phyloP scores from a whole-genome alignment of 768 basidiomycete species.

The Kondoa malvinella region DNA sequence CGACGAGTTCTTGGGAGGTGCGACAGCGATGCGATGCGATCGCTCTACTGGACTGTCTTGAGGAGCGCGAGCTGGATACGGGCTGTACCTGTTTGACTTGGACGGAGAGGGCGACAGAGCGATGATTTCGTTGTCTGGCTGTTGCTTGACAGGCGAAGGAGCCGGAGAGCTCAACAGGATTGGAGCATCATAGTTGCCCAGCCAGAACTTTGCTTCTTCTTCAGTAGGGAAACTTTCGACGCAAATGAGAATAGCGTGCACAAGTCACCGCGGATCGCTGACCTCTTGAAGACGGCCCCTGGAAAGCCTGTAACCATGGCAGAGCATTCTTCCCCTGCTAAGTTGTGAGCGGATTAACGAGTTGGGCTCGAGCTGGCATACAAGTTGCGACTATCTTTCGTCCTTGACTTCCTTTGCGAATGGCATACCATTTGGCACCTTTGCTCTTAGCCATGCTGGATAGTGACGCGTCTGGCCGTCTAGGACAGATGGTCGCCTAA shows the following conservation, averaged over 20 bases:
- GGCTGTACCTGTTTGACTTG: neutral
- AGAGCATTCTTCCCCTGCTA: neutral
- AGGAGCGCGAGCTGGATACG: neutral
- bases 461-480: neutral
- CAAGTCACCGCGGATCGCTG: too few species aligned
- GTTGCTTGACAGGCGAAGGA: neutral
- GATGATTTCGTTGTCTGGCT: neutral
- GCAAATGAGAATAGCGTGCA: too few species aligned
- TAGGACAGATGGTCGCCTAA: too few species aligned
- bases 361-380: too few species aligned
- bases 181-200: neutral
- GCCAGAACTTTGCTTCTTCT: neutral
- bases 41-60: neutral
- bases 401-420: neutral
- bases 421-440: neutral
- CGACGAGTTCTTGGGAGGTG: neutral
- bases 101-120: neutral
- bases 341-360: too few species aligned
- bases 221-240: neutral
- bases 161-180: neutral
- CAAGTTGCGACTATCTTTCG: neutral
- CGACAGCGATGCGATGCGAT: neutral
- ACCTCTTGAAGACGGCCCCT: too few species aligned
- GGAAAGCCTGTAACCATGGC: neutral
- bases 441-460: neutral